These are phyloP conservation scores for Teratosphaeria zuluensis DNA, from an alignment of 2,329 filamentous ascomycete genomes.

Conservation along the genomic window DNA sequence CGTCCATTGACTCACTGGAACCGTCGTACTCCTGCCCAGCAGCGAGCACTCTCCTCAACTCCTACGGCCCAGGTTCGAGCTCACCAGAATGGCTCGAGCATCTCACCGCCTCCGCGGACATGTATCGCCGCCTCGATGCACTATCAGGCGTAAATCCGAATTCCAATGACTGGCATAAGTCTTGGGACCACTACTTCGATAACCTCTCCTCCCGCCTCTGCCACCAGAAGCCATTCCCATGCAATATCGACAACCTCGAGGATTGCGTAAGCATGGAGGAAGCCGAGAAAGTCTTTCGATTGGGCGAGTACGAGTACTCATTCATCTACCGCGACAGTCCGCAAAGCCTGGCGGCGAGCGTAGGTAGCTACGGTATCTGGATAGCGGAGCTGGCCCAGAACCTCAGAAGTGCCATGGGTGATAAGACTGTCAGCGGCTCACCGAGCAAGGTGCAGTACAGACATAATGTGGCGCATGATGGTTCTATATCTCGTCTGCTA, in stretches of 20 bases:
- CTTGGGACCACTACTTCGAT: conserved; percentile 76
- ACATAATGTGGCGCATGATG: conserved; percentile 76
- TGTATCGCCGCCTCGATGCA: conserved; percentile 54
- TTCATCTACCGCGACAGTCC: conserved; percentile 63
- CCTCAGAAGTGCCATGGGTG: conserved; percentile 42
- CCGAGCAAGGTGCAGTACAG: conserved; percentile 43
- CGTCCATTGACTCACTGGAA: conserved; percentile 60
- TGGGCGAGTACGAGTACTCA: conserved; percentile 74
- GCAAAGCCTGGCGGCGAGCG: conserved; percentile 52
- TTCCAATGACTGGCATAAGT: conserved; percentile 56
- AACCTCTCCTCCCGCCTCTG: conserved; percentile 73
- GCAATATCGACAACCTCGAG: conserved; percentile 41
- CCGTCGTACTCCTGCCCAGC: conserved; percentile 59
- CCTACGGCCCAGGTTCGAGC: conserved; percentile 37
- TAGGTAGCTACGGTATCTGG: conserved; percentile 60
- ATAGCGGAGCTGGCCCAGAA: conserved; percentile 60
- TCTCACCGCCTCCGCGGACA: conserved; percentile 43
- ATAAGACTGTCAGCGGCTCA: conserved; percentile 24
- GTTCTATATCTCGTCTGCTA: conserved; percentile 57
- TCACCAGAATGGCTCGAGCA: conserved; percentile 53
- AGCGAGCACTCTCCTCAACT: conserved; percentile 36
- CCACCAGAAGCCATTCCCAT: conserved; percentile 63
- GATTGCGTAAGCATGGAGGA: conserved; percentile 53
- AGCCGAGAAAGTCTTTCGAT: conserved; percentile 61
- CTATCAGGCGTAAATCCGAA: conserved; percentile 54